Base-by-base conservation (phyloP, 1,139 yeast species). In the Yueomyces sp. region DNA sequence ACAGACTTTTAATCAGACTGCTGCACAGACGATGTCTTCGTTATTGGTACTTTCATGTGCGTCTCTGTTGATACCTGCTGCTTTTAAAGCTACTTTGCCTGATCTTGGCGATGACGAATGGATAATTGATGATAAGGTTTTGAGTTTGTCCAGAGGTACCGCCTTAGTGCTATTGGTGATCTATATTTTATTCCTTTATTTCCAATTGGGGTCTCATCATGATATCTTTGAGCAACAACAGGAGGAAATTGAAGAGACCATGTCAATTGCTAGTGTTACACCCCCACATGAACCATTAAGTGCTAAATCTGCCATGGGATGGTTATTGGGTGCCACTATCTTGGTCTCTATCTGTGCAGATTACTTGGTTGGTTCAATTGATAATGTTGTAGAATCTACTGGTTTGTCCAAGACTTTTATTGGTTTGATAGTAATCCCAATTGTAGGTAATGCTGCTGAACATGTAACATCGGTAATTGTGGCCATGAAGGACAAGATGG, bases 361-460 rank as follows among this genome's bases (percentile, higher is more conserved):
- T 63, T 84, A 76, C 64, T 73, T 91, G 52, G 98, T 91, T 44
- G 93, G 89, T 35, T 81, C 96, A 31, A 91, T 91, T 55, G 97
- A 91, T 65, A 81, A 75, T 47, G 78, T 91, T 50, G 98, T 91
- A 36, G 83, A 70, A 48, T 67, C 77, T 37, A 77, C 95, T 2
- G 96, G 96, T 3, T 70, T 91, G 49, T 83, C 95, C 41, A 91
- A 89, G 71, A 89, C 97, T 0, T 91, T 91, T 57, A 86, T 91
- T 54, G 98, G 98, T 62, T 71, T 91, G 52, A 82, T 91, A 54
- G 78, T 91, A 41, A 80, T 91, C 49, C 98, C 98, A 40, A 89
- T 93, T 50, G 97, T 91, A 31, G 98, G 98, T 46, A 91, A 91
- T 57, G 98, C 98, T 2, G 97, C 98, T 11, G 98, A 91, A 65